phyloP scores from a whole-genome alignment of 1,284 basidiomycete species.

The Paramarasmius palmivorus region DNA sequence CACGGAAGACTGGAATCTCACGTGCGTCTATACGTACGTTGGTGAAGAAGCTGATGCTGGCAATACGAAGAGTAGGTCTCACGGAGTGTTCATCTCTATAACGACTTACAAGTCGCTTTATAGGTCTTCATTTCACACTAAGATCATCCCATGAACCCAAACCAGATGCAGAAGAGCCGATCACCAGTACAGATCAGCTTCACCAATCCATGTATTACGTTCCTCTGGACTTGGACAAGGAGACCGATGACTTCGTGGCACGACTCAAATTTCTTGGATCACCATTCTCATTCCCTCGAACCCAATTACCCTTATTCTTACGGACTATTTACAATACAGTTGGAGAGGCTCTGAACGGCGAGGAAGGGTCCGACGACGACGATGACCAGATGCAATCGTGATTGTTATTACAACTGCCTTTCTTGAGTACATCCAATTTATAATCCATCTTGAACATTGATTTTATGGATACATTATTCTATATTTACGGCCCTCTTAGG shows the following conservation, averaged over 20 bases:
- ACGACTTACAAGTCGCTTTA: neutral
- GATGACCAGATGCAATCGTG: neutral
- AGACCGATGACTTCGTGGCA: constrained; percentile 51
- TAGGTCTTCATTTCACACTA: constrained; percentile 63
- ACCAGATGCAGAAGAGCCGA: constrained; percentile 23
- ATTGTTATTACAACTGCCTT: neutral
- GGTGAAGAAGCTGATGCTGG: constrained; percentile 31
- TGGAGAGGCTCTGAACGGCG: constrained; percentile 2
- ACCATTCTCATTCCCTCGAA: constrained; percentile 65
- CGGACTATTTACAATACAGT: constrained; percentile 33
- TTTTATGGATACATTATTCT: constrained; percentile 3
- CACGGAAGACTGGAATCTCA: constrained; percentile 46
- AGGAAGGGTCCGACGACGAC: neutral
- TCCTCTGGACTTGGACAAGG: constrained; percentile 64
- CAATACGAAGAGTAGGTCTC: constrained; percentile 39
- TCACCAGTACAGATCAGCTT: constrained; percentile 35
- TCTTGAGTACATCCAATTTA: neutral
- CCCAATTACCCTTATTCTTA: constrained; percentile 66
- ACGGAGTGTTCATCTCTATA: constrained; percentile 16
- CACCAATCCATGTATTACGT: constrained; percentile 56
- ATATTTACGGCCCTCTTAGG: no score
- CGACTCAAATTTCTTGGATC: constrained; percentile 60
- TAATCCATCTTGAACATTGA: neutral
- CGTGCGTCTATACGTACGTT: constrained; percentile 52
- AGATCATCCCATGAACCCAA: constrained; percentile 43